Base-by-base conservation (phyloP, 345 rosid genomes). In the Ceriops decandra region DNA sequence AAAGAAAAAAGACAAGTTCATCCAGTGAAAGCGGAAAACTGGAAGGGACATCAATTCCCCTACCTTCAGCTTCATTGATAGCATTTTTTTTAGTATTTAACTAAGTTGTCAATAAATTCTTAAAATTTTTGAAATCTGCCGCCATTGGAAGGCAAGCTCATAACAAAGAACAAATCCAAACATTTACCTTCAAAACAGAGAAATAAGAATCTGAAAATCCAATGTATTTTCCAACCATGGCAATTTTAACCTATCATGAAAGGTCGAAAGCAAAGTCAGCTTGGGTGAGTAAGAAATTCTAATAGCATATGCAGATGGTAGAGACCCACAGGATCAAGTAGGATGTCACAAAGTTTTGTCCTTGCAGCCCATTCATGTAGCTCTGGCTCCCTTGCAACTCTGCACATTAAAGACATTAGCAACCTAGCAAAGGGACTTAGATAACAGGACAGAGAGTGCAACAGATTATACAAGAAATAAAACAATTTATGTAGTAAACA, bases 211-310 rank as follows among this genome's bases (percentile, higher is more conserved):
- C 99, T 5, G 96, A 81, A 66, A 87, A 91, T 42, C 85, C 90
- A 0, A 95, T 95, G 76, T 95, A 95, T 77, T 95, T 95, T 56
- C 99, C 99, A 68, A 95, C 98, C 83, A 95, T 72, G 49, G 97
- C 99, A 71, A 95, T 89, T 84, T 76, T 88, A 63, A 92, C 99
- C 99, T 92, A 83, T 46, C 81, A 63, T 19, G 20, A n/a, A 28
- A 26, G 24, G 17, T n/a, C 17, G 19, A 31, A 9, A 31, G 27
- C 24, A 68, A 4, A 30, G 56, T 65, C 26, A 64, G 60, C n/a
- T 58, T 57, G 28, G 58, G 59, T 13, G 26, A 76, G 60, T 42
- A 52, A 54, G 19, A 62, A 70, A 32, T 22, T 8, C 26, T 17
- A 47, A 22, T 42, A 6, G 47, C 51, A 68, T 65, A 6, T 6